A percentile compares a stretch with the other conserved stretches of the same genome.
These are phyloP conservation scores for Microcyclosporella mali DNA, from an alignment of 2,329 filamentous ascomycete species.

Conservation along the genomic window DNA sequence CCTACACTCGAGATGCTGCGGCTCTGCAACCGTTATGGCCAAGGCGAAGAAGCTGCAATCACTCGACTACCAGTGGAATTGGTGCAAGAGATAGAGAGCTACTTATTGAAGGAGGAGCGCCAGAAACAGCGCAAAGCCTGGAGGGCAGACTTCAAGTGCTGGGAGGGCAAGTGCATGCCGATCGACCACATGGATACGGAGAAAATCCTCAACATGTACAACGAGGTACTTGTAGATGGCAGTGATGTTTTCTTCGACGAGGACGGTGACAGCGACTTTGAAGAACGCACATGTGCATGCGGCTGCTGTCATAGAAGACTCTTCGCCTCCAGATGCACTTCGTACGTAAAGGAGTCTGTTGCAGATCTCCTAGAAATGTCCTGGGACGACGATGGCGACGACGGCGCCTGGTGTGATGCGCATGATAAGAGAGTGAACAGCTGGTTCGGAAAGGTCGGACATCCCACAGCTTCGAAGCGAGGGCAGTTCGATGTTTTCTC, in stretches of 20 bases:
- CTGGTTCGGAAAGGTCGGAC: no score
- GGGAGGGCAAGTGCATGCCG: not conserved
- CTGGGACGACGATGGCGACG: no score
- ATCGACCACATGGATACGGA: conserved; percentile 3
- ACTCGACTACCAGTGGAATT: conserved; percentile 11
- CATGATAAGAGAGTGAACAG: no score
- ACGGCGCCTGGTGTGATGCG: no score
- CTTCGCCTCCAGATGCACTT: no score
- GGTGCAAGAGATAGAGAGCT: conserved; percentile 5
- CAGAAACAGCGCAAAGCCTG: not conserved
- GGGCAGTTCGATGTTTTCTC: no score
- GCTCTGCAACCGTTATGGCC: conserved; percentile 12
- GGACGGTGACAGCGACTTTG: not conserved
- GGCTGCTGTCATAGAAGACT: not conserved
- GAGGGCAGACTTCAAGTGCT: conserved; percentile 2
- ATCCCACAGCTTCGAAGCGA: no score
- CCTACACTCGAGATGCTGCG: conserved; percentile 7
- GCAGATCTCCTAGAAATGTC: no score
- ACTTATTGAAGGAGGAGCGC: conserved; percentile 2
- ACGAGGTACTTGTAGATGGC: not conserved
- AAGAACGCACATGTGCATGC: not conserved
- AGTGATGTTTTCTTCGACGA: not conserved
- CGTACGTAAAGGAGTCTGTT: no score
- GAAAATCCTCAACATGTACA: not conserved
- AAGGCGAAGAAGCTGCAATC: conserved; percentile 7